phyloP scores from a whole-genome alignment of 2,329 filamentous ascomycete species.

The Colletotrichum sublineola region DNA sequence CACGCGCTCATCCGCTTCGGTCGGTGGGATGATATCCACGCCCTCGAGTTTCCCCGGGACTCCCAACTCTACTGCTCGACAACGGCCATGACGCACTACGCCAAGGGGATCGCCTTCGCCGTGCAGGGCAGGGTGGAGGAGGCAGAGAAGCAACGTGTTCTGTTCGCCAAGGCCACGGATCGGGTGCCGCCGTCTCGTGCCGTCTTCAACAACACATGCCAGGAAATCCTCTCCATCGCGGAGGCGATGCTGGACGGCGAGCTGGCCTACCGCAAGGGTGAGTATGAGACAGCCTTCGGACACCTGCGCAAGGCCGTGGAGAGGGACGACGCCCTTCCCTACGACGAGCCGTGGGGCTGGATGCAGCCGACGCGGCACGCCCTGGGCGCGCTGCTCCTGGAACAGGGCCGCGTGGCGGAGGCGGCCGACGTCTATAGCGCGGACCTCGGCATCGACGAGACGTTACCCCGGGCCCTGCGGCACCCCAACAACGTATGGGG shows the following conservation, averaged over 20 bases:
- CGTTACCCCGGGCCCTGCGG: slow-evolving; percentile 72
- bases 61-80: slow-evolving; percentile 75
- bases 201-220: slow-evolving; percentile 76
- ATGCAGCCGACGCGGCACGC: slow-evolving; percentile 82
- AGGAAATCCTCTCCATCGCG: slow-evolving; percentile 73
- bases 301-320: slow-evolving; percentile 69
- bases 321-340: slow-evolving; percentile 74
- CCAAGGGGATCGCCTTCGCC: slow-evolving; percentile 75
- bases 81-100: slow-evolving; percentile 77
- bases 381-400: slow-evolving; percentile 76
- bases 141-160: slow-evolving; percentile 64
- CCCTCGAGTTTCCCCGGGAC: slow-evolving; percentile 69
- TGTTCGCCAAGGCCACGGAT: slow-evolving; percentile 65
- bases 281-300: slow-evolving; percentile 70
- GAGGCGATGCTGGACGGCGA: slow-evolving; percentile 80
- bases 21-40: slow-evolving; percentile 75
- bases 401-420: slow-evolving; percentile 71
- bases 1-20: slow-evolving; percentile 83
- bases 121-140: slow-evolving; percentile 66
- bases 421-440: slow-evolving; percentile 70
- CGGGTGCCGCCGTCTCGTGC: slow-evolving; percentile 71
- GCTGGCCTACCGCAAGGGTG: slow-evolving; percentile 75
- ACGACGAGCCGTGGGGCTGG: slow-evolving; percentile 84
- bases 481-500: slow-evolving; percentile 84
- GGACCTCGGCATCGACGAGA: slow-evolving; percentile 71